Percentiles rank a stretch among this genome's conserved stretches.
phyloP scores from a whole-genome alignment of 169 alveolate species.

The Eimeria zaria region DNA sequence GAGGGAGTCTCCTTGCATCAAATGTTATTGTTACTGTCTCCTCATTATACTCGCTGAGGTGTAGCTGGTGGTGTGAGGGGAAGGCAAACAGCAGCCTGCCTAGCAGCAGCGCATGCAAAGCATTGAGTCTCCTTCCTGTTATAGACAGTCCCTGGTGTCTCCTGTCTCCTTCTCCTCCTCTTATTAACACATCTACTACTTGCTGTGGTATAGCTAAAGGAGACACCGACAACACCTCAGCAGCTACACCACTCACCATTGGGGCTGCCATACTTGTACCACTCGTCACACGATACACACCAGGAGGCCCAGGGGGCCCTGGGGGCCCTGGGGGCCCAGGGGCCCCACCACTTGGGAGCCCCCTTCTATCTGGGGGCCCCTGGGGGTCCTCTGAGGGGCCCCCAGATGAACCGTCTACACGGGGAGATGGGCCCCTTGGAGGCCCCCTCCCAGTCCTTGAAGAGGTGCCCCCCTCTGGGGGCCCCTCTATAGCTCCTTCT shows the following conservation, averaged over 20 bases:
- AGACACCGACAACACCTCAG: constrained; percentile 45
- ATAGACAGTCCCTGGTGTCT: constrained; percentile 34
- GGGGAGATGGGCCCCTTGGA: neutral
- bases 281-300: constrained; percentile 82
- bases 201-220: constrained; percentile 81
- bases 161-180: constrained; percentile 9
- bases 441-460: too few species aligned
- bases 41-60: constrained; percentile 6
- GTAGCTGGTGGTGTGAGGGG: constrained; percentile 31
- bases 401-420: too few species aligned
- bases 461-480: too few species aligned
- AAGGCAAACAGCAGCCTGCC: constrained; percentile 42
- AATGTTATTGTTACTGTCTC: neutral
- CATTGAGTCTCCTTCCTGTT: constrained; percentile 71
- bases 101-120: constrained; percentile 55
- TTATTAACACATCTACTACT: constrained; percentile 69
- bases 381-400: neutral
- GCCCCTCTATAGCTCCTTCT: too few species aligned
- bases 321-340: too few species aligned
- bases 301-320: too few species aligned
- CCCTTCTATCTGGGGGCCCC: too few species aligned
- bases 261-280: constrained; percentile 91
- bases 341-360: too few species aligned
- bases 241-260: constrained; percentile 86
- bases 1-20: neutral